Evolutionary conservation across 306 rosid species (phyloP).

Genomic region (Cucumis cinereus): DNA sequence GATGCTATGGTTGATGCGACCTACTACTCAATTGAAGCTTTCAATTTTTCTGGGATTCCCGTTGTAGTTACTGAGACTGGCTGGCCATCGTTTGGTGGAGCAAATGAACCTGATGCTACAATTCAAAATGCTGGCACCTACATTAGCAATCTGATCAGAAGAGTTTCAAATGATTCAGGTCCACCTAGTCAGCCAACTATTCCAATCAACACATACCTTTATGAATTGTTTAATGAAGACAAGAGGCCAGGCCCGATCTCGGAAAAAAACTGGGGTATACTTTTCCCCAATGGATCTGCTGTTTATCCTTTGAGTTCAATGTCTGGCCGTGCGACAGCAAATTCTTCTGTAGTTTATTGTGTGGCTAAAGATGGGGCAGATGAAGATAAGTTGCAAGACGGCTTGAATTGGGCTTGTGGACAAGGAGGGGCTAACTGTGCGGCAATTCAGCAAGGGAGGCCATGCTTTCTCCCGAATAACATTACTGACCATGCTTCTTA

Average conservation of each 20-base stretch:
- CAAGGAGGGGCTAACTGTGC: constrained; percentile 69
- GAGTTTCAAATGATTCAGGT: constrained; percentile 84
- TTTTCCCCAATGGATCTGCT: constrained; percentile 48
- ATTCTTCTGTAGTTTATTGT: constrained; percentile 55
- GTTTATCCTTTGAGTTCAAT: constrained; percentile 49
- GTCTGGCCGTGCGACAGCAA: constrained; percentile 27
- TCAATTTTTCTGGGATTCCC: constrained; percentile 57
- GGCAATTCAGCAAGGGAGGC: constrained; percentile 58
- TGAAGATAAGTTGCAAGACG: constrained; percentile 61
- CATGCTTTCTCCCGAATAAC: constrained; percentile 58
- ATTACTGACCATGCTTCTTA: constrained; percentile 69
- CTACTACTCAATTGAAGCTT: constrained; percentile 58
- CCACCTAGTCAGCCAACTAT: constrained; percentile 69
- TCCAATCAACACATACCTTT: constrained; percentile 65
- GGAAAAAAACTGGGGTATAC: constrained; percentile 61
- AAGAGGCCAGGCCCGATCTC: constrained; percentile 68
- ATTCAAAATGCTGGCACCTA: constrained; percentile 59
- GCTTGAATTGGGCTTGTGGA: constrained; percentile 87
- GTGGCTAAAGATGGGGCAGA: constrained; percentile 59
- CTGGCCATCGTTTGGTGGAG: constrained; percentile 79
- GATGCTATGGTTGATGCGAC: constrained; percentile 94
- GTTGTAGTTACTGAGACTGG: constrained; percentile 78
- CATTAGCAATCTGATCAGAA: constrained; percentile 43
- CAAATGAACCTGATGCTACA: constrained; percentile 66
- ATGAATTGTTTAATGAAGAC: constrained; percentile 90